Evolutionary conservation across 306 rosid species (phyloP).

Genomic region (Macrotyloma uniflorum): DNA sequence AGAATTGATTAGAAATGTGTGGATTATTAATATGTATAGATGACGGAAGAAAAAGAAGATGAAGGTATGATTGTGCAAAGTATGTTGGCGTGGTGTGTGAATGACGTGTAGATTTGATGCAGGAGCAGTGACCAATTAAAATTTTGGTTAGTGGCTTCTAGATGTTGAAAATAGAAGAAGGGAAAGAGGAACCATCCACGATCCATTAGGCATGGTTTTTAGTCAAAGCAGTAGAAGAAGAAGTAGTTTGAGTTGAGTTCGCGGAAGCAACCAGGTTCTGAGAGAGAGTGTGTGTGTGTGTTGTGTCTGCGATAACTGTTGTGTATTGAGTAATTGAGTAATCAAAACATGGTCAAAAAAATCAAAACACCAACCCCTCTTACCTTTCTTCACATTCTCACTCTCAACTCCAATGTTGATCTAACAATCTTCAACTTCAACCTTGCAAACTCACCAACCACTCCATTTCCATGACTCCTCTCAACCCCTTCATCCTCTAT

Average conservation of each 20-base stretch:
- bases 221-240: background rate
- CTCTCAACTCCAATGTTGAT: background rate
- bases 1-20: no score
- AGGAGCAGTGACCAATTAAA: background rate
- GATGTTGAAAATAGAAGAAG: background rate
- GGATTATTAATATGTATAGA: no score
- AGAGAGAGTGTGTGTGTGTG: no score
- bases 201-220: background rate
- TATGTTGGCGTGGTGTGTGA: background rate
- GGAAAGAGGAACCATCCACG: background rate
- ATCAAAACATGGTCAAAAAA: background rate
- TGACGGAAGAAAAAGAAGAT: background rate
- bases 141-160: background rate
- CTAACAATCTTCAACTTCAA: background rate
- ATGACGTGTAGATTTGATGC: slow-evolving; percentile 10
- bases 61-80: background rate
- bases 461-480: background rate
- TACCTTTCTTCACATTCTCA: background rate
- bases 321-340: no score
- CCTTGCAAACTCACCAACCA: background rate
- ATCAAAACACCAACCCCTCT: background rate
- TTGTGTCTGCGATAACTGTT: background rate
- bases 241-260: background rate
- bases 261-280: background rate
- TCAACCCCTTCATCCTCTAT: background rate